These are phyloP conservation scores for Melanogaster broomeanus DNA, from an alignment of 768 basidiomycete species.

Conservation along the genomic window DNA sequence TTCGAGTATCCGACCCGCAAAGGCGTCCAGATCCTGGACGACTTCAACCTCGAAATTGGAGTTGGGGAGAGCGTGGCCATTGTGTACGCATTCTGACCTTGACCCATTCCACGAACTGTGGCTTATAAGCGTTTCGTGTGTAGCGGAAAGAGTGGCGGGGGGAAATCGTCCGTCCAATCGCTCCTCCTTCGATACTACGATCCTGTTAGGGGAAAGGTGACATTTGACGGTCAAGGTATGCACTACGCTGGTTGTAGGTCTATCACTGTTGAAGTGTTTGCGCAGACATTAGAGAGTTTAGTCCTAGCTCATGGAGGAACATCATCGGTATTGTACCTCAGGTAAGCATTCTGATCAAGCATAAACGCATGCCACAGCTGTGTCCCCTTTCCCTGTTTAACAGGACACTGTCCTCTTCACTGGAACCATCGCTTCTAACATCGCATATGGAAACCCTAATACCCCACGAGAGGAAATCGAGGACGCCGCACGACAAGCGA, in stretches of 20 bases:
- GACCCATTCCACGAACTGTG: background rate
- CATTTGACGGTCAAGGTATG: slow-evolving; percentile 83
- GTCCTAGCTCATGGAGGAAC: slow-evolving; percentile 81
- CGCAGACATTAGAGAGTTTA: slow-evolving; percentile 85
- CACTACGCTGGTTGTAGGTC: background rate
- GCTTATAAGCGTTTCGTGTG: background rate
- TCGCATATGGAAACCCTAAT: slow-evolving; percentile 78
- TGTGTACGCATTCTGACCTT: slow-evolving; percentile 61
- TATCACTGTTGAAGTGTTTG: background rate
- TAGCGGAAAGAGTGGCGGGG: slow-evolving; percentile 91
- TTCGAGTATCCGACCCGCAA: slow-evolving; percentile 91
- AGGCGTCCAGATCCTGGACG: slow-evolving; percentile 78
- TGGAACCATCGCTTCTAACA: slow-evolving; percentile 93
- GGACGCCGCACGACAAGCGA: slow-evolving; percentile 84
- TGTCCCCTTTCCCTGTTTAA: background rate
- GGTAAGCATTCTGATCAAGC: slow-evolving; percentile 25
- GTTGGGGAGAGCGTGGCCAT: slow-evolving; percentile 90
- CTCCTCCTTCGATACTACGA: slow-evolving; percentile 89
- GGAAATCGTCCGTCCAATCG: slow-evolving; percentile 91
- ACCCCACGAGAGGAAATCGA: slow-evolving; percentile 86
- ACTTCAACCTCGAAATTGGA: slow-evolving; percentile 77
- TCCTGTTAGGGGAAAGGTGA: slow-evolving; percentile 77
- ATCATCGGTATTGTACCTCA: slow-evolving; percentile 95
- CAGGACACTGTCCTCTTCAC: slow-evolving; percentile 86
- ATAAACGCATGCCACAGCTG: background rate